Conservation (phyloP, 805 yeast species). For the Yamadazyma kitorensis region DNA sequence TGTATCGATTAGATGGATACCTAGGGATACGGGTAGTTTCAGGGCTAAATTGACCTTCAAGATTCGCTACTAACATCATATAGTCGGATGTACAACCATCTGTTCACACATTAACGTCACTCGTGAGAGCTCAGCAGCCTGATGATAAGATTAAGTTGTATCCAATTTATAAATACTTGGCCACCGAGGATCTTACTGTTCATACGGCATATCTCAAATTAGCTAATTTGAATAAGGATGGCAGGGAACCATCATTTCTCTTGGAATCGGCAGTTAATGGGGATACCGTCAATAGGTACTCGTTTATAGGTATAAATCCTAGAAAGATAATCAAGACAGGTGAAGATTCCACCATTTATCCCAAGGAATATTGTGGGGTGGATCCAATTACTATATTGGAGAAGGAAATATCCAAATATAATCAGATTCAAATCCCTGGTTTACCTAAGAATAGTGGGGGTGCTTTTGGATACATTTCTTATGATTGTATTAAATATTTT, state of each 20-base stretch:
- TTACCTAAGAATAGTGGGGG: conserved; percentile 88
- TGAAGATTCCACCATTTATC: conserved; percentile 41
- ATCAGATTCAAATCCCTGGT: conserved; percentile 78
- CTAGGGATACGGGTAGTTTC: no score
- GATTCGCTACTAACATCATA: conserved; percentile 26
- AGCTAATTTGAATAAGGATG: conserved; percentile 55
- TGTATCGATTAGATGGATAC: conserved; percentile 12
- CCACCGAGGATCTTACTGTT: conserved; percentile 80
- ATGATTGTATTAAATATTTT: conserved; percentile 94
- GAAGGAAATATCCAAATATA: conserved; percentile 60
- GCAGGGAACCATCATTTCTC: conserved; percentile 67
- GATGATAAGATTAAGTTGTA: conserved; percentile 57
- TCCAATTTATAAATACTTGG: conserved; percentile 73
- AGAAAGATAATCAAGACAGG: conserved; percentile 83
- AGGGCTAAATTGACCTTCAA: neutral
- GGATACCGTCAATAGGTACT: conserved; percentile 83
- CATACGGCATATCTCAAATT: conserved; percentile 87
- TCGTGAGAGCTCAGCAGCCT: conserved; percentile 19
- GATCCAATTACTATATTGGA: conserved; percentile 83
- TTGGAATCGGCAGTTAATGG: conserved; percentile 89
- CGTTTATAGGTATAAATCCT: conserved; percentile 87
- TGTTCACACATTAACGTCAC: conserved; percentile 23
- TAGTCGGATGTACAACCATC: conserved; percentile 35
- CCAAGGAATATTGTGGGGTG: conserved; percentile 41
- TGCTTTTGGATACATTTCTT: conserved; percentile 92